Conservation (phyloP, 257 asterid species). For the Scutellaria galericulata region DNA sequence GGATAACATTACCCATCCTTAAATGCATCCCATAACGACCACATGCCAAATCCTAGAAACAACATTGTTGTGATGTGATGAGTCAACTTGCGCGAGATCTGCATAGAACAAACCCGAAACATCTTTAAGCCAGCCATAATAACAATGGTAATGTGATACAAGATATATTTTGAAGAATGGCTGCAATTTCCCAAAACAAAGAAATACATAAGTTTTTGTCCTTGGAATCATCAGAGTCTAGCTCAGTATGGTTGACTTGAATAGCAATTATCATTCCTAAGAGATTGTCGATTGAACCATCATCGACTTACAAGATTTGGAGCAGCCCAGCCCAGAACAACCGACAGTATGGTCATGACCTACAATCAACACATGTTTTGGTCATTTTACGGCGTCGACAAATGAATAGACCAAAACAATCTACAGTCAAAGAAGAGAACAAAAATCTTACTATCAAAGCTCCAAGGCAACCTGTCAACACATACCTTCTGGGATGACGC, state of each 20-base stretch:
- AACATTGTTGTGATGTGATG: slow-evolving; percentile 80
- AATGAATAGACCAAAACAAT: slow-evolving; percentile 3
- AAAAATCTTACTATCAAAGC: slow-evolving; percentile 34
- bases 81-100: slow-evolving; percentile 87
- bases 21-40: slow-evolving; percentile 95
- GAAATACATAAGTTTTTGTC: too few species aligned
- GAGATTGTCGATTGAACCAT: not conserved
- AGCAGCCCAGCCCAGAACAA: slow-evolving; percentile 30
- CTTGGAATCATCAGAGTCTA: too few species aligned
- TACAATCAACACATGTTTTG: not conserved
- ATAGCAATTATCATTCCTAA: not conserved
- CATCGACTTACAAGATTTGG: slow-evolving; percentile 17
- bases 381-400: not conserved
- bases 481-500: slow-evolving; percentile 36
- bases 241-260: not conserved
- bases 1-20: slow-evolving; percentile 59
- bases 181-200: too few species aligned
- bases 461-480: slow-evolving; percentile 36
- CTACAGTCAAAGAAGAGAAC: not conserved
- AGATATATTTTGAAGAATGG: not conserved
- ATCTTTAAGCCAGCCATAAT: not conserved
- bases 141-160: too few species aligned
- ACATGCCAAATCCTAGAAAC: slow-evolving; percentile 82
- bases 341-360: slow-evolving; percentile 29
- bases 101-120: slow-evolving; percentile 36